Evolutionary conservation across 2,329 filamentous ascomycete genomes (phyloP).

Genomic region (Fonsecaea erecta): DNA sequence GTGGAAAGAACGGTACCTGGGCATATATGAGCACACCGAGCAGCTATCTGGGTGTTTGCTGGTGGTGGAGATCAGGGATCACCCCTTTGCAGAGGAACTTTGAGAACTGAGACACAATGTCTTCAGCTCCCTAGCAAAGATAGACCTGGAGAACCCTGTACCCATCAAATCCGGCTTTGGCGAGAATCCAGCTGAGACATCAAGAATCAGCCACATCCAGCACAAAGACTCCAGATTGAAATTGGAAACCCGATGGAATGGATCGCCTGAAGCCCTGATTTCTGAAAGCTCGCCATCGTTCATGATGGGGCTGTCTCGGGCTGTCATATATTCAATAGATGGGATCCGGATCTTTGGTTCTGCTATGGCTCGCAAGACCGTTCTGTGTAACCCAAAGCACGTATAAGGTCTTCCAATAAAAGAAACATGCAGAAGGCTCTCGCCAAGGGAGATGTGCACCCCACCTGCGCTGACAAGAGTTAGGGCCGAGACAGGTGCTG

Average conservation of each 20-base stretch:
- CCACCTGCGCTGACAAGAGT: neutral
- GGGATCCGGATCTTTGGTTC: slow-evolving; percentile 9
- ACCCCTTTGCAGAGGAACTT: neutral
- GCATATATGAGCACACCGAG: slow-evolving; percentile 18
- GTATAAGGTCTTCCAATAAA: slow-evolving; percentile 4
- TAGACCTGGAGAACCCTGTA: slow-evolving; percentile 6
- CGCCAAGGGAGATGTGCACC: neutral
- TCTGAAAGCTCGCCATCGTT: neutral
- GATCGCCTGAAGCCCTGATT: slow-evolving; percentile 2
- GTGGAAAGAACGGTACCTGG: neutral
- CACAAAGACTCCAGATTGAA: neutral
- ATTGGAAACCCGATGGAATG: slow-evolving; percentile 9
- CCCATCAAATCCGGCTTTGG: slow-evolving; percentile 2
- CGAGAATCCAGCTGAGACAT: slow-evolving; percentile 20
- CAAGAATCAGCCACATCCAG: slow-evolving; percentile 2
- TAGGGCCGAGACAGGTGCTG: neutral
- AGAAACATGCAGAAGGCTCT: slow-evolving; percentile 4
- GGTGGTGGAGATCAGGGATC: slow-evolving; percentile 8
- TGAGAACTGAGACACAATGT: slow-evolving; percentile 13
- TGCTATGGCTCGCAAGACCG: neutral
- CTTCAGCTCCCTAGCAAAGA: neutral
- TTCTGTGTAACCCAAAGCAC: neutral
- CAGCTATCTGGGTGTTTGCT: neutral
- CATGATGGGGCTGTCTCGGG: slow-evolving; percentile 17
- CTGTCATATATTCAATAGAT: neutral